A percentile compares a stretch with the other conserved stretches of the same genome.
These are phyloP conservation scores for Penicillium aurantiogriseum DNA, from an alignment of 2,329 filamentous ascomycete species.

Conservation along the genomic window DNA sequence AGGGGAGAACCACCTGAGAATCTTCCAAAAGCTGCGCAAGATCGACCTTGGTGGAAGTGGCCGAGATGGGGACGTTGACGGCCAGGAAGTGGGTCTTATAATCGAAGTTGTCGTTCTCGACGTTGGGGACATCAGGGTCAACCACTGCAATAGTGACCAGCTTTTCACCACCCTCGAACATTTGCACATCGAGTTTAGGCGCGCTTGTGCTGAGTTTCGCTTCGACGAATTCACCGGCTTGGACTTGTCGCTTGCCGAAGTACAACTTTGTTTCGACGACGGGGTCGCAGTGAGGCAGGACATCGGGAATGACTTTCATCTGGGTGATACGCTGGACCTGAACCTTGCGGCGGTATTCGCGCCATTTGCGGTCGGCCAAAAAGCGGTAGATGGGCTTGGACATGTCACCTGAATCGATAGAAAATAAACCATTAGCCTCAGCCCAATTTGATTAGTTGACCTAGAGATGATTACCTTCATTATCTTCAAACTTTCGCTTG, in stretches of 20 bases:
- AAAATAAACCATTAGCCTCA: slow-evolving; percentile 20
- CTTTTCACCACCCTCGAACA: slow-evolving; percentile 77
- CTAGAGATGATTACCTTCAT: slow-evolving; percentile 61
- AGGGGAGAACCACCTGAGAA: slow-evolving; percentile 70
- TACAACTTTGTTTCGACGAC: slow-evolving; percentile 76
- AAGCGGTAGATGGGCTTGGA: slow-evolving; percentile 92
- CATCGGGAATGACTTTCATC: slow-evolving; percentile 83
- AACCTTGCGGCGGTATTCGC: slow-evolving; percentile 73
- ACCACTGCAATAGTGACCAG: slow-evolving; percentile 82
- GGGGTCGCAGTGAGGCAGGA: slow-evolving; percentile 77
- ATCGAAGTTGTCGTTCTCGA: slow-evolving; percentile 70
- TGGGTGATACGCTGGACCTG: slow-evolving; percentile 82
- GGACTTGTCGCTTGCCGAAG: slow-evolving; percentile 69
- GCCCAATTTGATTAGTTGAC: neutral
- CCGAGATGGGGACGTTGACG: slow-evolving; percentile 65
- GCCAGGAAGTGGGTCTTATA: slow-evolving; percentile 87
- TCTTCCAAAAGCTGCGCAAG: slow-evolving; percentile 60
- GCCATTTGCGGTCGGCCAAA: slow-evolving; percentile 86
- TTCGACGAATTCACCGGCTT: slow-evolving; percentile 76
- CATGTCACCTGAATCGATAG: slow-evolving; percentile 72
- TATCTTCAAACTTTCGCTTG: slow-evolving; percentile 92
- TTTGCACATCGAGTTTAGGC: slow-evolving; percentile 76
- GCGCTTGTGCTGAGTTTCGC: slow-evolving; percentile 69
- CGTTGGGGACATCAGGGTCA: slow-evolving; percentile 84
- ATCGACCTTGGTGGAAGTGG: slow-evolving; percentile 61